Base-by-base conservation (phyloP, 1,284 basidiomycete species). In the Violaceomyces palustris region DNA sequence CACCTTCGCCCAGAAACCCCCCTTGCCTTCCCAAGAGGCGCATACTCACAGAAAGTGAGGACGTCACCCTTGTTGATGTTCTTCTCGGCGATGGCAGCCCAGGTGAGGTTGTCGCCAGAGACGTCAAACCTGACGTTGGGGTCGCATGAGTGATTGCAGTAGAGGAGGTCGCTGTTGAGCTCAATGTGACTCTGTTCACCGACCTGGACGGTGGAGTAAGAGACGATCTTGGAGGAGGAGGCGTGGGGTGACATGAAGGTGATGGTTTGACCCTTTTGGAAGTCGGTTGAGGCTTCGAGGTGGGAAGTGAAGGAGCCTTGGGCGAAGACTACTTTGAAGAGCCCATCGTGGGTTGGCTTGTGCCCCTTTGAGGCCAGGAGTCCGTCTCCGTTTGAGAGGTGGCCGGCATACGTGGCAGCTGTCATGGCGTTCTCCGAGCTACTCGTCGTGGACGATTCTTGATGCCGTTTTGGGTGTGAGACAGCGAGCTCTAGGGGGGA, bases 101-200 rank as follows among this genome's bases (percentile, higher is more conserved):
- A 64, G n/a, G 21, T 35, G 7, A 29, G n/a, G 38, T 51, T 52
- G 33, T 55, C 50, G 6, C 30, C n/a, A 1, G 49, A 36, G 27
- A 64, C 60, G 25, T 56, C 48, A 34, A 71, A 67, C 1, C 45
- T 39, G 2, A 69, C 62, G 18, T 61, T 61, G 18, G 68, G 67
- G 27, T 55, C 53, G 45, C 68, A 71, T 21, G 60, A 64, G 42
- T 71, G 68, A 47, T 71, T 71, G 56, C 60, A 66, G 52, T 69
- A 71, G 17, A 71, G 51, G 27, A 71, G 47, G 35, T 70, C 67
- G 31, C 56, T 61, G 44, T 70, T 69, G 27, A 69, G 48, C 33
- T 69, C 68, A 12, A 70, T 60, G 32, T 70, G 68, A 5, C 42
- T 49, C 1, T 40, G 22, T 2, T 51, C 35, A 4, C 43, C 53